phyloP scores from a whole-genome alignment of 345 rosid genomes.

The Xanthoceras sorbifolium region DNA sequence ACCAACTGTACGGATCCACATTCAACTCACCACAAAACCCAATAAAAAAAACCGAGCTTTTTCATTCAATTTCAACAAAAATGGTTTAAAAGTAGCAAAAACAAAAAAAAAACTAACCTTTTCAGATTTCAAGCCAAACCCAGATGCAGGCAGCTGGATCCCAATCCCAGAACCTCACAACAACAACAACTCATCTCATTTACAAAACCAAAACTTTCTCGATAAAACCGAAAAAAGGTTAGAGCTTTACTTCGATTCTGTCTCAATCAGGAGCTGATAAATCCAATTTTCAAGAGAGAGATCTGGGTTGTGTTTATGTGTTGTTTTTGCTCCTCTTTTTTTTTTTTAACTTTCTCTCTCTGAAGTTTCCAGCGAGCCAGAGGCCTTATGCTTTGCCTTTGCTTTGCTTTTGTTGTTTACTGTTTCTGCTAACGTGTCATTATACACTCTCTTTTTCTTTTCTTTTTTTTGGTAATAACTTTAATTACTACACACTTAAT shows the following conservation, averaged over 20 bases:
- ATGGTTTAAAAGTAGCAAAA: background rate
- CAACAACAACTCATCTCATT: background rate
- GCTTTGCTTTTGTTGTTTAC: background rate
- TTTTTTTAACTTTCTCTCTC: constrained; percentile 17
- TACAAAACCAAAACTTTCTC: background rate
- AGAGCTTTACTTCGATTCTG: background rate
- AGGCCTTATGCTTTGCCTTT: too few relatives aligned
- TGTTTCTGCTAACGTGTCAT: constrained; percentile 23
- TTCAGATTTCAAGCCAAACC: background rate
- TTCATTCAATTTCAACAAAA: constrained; percentile 6
- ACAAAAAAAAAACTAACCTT: constrained; percentile 12
- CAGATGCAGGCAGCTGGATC: constrained; percentile 12
- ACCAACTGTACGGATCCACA: constrained; percentile 41
- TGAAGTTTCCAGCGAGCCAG: constrained; percentile 25
- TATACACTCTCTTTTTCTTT: too few relatives aligned
- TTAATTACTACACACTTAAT: too few relatives aligned
- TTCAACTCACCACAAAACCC: constrained; percentile 20
- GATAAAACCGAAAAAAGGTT: background rate
- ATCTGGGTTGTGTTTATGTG: constrained; percentile 23
- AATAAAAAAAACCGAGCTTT: background rate
- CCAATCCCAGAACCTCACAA: background rate
- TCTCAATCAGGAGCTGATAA: background rate
- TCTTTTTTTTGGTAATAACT: background rate
- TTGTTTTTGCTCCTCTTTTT: constrained; percentile 17
- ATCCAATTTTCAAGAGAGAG: constrained; percentile 19